Evolutionary conservation across 108 stramenopile genomes (phyloP), one percentile per base, ranked within the genome.

Genomic region (Mediolabrus comicus): DNA sequence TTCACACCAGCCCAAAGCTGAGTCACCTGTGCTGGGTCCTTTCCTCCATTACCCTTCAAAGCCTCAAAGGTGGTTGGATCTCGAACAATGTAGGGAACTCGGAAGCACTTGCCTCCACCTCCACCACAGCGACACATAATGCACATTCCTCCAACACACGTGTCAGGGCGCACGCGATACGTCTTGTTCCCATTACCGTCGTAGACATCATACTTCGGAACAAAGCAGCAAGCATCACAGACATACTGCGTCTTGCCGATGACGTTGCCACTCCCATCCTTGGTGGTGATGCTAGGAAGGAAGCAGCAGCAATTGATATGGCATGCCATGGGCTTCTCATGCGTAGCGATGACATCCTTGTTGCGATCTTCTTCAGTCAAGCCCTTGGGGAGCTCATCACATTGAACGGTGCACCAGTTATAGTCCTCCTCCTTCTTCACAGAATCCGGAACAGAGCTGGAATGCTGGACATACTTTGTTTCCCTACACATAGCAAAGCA

Each of bases 191-290:
- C 71, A 28, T 49, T 31, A 1, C 19, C 39, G 19, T 78, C 77
- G 9, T 25, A 65, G 43, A 57, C 35, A 56, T 78, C 77, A 30
- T 58, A 72, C 65, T 78, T 78, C 28, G 77, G 77, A 25, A 78
- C 77, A 28, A 78, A 72, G 71, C 71, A 65, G 30, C 69, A 78
- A 8, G 13, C 28, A 41, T 78, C 77, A 41, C 77, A 78, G 31
- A 78, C 52, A 33, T 65, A 78, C 28, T 53, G 52, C 2, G 77
- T 72, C 36, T 28, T 65, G 30, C 77, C 69, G 30, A 78, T 59
- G 14, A 53, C 57, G 11, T 58, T 49, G 4, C 71, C 77, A 13
- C 13, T 29, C 3, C 56, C 63, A 35, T 78, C 57, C 22, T 53
- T 71, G 4, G 77, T 71, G 7, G 56, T 32, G 17, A 78, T 39